These are phyloP conservation scores for Alnus glutinosa DNA, from an alignment of 306 rosid species.

Conservation along the genomic window DNA sequence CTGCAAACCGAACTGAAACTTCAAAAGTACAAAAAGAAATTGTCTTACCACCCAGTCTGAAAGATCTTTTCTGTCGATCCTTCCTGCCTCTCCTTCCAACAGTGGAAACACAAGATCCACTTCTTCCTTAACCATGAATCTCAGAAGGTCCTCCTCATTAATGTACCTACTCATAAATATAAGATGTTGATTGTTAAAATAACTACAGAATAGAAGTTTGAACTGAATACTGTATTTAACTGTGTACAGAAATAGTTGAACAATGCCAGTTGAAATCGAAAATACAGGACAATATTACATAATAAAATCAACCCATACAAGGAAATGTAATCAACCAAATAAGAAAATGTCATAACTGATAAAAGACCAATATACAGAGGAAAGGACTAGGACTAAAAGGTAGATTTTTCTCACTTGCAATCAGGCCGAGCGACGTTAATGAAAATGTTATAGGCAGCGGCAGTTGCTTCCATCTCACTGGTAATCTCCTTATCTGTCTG, in stretches of 20 bases:
- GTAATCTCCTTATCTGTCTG: constrained; percentile 70
- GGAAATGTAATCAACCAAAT: too few species aligned
- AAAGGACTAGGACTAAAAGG: not conserved
- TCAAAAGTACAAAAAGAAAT: not conserved
- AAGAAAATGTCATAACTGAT: too few species aligned
- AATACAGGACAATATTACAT: too few species aligned
- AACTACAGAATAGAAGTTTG: too few species aligned
- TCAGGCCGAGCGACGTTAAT: constrained; percentile 62
- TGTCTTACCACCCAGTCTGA: constrained; percentile 81
- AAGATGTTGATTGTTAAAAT: not conserved
- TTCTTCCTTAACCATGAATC: constrained; percentile 88
- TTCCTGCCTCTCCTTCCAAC: constrained; percentile 53
- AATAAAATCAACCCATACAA: too few species aligned
- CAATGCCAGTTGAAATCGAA: too few species aligned
- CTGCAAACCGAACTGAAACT: constrained; percentile 2
- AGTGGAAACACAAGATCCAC: constrained; percentile 65
- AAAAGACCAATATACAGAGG: constrained; percentile 8
- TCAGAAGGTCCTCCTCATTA: constrained; percentile 65
- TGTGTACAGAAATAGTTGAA: too few species aligned
- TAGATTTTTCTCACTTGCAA: constrained; percentile 56
- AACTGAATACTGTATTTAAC: too few species aligned
- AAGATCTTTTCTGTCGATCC: constrained; percentile 60
- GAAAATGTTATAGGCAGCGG: constrained; percentile 75
- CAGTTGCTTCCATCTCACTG: constrained; percentile 90
- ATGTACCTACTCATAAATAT: constrained; percentile 52